phyloP scores from a whole-genome alignment of 2,329 filamentous ascomycete species.

The Epicoccum nigrum region DNA sequence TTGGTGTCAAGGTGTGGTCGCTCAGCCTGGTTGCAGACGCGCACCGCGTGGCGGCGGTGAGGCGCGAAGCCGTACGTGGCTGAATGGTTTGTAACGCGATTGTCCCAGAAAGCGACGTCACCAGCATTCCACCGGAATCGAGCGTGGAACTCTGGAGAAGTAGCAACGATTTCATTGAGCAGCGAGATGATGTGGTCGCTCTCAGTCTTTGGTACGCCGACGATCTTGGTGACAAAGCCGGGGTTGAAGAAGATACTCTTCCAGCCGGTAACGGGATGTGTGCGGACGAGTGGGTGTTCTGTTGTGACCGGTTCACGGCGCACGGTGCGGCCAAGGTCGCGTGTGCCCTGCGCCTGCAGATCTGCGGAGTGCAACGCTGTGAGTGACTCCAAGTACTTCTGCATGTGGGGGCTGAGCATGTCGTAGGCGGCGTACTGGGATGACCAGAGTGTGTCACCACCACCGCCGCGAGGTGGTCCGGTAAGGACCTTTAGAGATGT shows the following conservation, averaged over 20 bases:
- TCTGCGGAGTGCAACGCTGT: slow-evolving; percentile 63
- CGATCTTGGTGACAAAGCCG: slow-evolving; percentile 63
- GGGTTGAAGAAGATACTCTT: slow-evolving; percentile 66
- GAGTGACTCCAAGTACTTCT: slow-evolving; percentile 63
- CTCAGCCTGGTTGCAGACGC: slow-evolving; percentile 57
- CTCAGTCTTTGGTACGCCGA: slow-evolving; percentile 64
- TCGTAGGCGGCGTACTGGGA: slow-evolving; percentile 66
- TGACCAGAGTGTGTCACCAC: slow-evolving; percentile 64
- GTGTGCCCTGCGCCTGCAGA: slow-evolving; percentile 59
- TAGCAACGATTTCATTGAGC: slow-evolving; percentile 61
- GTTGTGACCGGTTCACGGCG: slow-evolving; percentile 61
- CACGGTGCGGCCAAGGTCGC: slow-evolving; percentile 58
- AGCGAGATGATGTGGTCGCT: slow-evolving; percentile 59
- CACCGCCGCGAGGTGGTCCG: slow-evolving; percentile 61
- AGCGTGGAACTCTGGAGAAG: slow-evolving; percentile 71
- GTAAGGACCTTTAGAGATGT: slow-evolving; percentile 62
- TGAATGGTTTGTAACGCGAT: slow-evolving; percentile 62
- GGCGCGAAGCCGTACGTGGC: slow-evolving; percentile 64
- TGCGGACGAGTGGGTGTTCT: slow-evolving; percentile 63
- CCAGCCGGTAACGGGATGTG: slow-evolving; percentile 67
- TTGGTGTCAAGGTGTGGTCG: slow-evolving; percentile 52
- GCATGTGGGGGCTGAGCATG: slow-evolving; percentile 59
- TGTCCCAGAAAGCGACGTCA: slow-evolving; percentile 74
- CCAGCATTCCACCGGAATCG: slow-evolving; percentile 69
- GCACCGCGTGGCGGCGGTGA: slow-evolving; percentile 61